A percentile compares a stretch with the other conserved stretches of the same genome.
phyloP scores from a whole-genome alignment of 495 filamentous ascomycete genomes.

The Aspergillus nidulans region DNA sequence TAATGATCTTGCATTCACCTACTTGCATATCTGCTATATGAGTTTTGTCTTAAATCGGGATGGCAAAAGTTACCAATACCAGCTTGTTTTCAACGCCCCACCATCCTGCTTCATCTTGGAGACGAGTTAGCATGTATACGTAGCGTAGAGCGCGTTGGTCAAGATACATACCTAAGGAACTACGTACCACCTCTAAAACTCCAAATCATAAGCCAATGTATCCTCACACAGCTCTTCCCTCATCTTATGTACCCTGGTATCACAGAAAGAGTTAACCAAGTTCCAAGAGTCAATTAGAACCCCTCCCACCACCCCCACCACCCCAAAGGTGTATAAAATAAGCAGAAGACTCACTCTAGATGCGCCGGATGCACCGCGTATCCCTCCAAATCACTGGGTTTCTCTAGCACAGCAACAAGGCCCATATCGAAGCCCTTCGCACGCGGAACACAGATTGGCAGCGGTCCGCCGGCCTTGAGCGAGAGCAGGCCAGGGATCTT shows the following conservation, averaged over 20 bases:
- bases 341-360: constrained; percentile 29
- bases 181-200: constrained; percentile 20
- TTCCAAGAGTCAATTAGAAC: not conserved
- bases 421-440: constrained; percentile 43
- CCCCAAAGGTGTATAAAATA: not conserved
- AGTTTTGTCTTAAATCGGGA: not conserved
- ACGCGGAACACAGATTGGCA: constrained; percentile 36
- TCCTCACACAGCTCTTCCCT: constrained; percentile 43
- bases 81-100: not conserved
- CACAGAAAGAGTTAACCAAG: no score
- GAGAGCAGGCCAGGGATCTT: constrained; percentile 37
- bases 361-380: constrained; percentile 40
- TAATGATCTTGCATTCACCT: constrained; percentile 16
- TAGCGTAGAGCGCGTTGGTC: no score
- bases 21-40: not conserved
- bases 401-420: constrained; percentile 39
- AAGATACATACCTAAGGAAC: no score
- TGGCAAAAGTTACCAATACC: constrained; percentile 6
- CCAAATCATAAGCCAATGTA: constrained; percentile 43
- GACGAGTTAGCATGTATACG: not conserved
- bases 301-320: constrained; percentile 2
- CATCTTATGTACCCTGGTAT: constrained; percentile 38
- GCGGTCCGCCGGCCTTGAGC: constrained; percentile 26
- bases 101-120: not conserved
- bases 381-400: constrained; percentile 28